Evolutionary conservation across 768 basidiomycete genomes (phyloP).

Genomic region (Piloderma croceum): DNA sequence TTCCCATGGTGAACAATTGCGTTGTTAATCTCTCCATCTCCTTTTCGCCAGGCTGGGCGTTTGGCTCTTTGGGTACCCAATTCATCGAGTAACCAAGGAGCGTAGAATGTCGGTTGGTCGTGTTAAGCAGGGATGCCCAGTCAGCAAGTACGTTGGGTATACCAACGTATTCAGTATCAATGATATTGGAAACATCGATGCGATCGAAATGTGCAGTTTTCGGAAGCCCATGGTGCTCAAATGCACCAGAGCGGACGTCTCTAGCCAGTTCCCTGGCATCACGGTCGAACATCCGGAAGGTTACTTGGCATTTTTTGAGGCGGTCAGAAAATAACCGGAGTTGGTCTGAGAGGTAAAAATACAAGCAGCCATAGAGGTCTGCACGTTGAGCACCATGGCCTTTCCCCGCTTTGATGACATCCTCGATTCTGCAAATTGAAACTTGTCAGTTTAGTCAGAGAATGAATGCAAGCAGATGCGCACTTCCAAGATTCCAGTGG

Average conservation of each 20-base stretch:
- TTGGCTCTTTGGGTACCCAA: no score
- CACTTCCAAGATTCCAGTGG: slow-evolving; percentile 50
- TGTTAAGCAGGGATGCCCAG: slow-evolving; percentile 38
- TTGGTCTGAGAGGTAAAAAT: slow-evolving; percentile 39
- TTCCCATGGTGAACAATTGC: no score
- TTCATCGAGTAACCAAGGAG: slow-evolving; percentile 46
- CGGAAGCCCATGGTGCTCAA: slow-evolving; percentile 17
- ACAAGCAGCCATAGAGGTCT: slow-evolving; percentile 47
- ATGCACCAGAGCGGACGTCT: slow-evolving; percentile 21
- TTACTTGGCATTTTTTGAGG: slow-evolving; percentile 27
- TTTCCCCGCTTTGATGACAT: slow-evolving; percentile 34
- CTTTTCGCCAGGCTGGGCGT: no score
- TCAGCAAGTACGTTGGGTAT: slow-evolving; percentile 24
- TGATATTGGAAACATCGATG: slow-evolving; percentile 44
- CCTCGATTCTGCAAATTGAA: slow-evolving; percentile 28
- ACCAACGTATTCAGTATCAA: slow-evolving; percentile 39
- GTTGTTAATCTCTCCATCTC: no score
- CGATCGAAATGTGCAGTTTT: slow-evolving; percentile 34
- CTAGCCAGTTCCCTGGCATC: slow-evolving; percentile 39
- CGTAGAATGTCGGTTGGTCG: slow-evolving; percentile 22
- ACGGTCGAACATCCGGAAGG: slow-evolving; percentile 28
- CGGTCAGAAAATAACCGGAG: slow-evolving; percentile 33
- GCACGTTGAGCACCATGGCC: slow-evolving; percentile 33
- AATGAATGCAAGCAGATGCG: slow-evolving; percentile 11
- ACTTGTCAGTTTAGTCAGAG: slow-evolving; percentile 3